phyloP scores from a whole-genome alignment of 768 basidiomycete species.

The Mycena indigotica region DNA sequence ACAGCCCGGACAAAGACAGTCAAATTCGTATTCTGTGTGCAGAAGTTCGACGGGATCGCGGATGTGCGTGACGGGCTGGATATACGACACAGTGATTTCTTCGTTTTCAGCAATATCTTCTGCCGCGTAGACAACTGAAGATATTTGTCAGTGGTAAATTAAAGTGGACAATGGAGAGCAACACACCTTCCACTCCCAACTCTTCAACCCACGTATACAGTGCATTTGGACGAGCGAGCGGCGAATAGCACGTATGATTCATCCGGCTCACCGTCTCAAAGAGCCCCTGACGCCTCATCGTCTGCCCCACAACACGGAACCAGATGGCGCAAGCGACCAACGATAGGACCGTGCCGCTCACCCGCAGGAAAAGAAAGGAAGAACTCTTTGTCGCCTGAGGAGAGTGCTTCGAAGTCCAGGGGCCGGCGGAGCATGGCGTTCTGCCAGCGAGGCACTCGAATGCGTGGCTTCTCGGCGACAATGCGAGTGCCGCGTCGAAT shows the following conservation, averaged over 20 bases:
- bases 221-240: neutral
- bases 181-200: neutral
- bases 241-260: conserved; percentile 1
- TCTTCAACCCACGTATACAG: neutral
- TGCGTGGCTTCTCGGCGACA: neutral
- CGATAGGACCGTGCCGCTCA: neutral
- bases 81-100: conserved; percentile 1
- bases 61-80: neutral
- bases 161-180: neutral
- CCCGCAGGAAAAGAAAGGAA: neutral
- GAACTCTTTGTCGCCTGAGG: neutral
- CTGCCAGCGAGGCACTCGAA: neutral
- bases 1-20: neutral
- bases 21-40: neutral
- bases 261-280: neutral
- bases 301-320: neutral
- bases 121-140: neutral
- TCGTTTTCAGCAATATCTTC: neutral
- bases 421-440: neutral
- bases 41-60: neutral
- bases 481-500: conserved; percentile 2
- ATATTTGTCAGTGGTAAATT: neutral
- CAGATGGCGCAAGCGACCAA: neutral
- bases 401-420: neutral
- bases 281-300: neutral